A percentile compares a stretch with the other conserved stretches of the same genome.
phyloP scores from a whole-genome alignment of 306 rosid species.

The Lupinus albus region DNA sequence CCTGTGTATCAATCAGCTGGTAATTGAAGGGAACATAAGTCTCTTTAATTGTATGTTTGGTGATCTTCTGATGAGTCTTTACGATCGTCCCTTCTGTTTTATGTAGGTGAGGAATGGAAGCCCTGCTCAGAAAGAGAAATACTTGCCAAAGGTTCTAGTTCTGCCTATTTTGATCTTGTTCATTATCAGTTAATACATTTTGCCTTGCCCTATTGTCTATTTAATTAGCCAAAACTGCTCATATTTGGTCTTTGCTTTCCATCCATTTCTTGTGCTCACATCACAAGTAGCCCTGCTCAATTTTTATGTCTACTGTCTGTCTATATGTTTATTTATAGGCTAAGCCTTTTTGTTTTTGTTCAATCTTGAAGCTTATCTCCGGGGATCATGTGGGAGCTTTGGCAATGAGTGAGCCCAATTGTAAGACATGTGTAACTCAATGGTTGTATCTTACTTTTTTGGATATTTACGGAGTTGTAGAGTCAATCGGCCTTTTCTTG shows the following conservation, averaged over 20 bases:
- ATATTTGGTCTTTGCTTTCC: slow-evolving; percentile 3
- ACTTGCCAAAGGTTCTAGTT: slow-evolving; percentile 81
- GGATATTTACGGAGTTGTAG: slow-evolving; percentile 9
- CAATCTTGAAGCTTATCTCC: slow-evolving; percentile 70
- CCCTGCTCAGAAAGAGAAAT: slow-evolving; percentile 71
- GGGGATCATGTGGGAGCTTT: slow-evolving; percentile 98
- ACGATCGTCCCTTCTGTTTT: slow-evolving; percentile 25
- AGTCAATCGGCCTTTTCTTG: slow-evolving; percentile 36
- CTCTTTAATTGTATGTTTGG: slow-evolving; percentile 33
- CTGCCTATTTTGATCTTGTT: slow-evolving; percentile 30
- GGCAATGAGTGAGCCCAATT: slow-evolving; percentile 97
- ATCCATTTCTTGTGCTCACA: neutral
- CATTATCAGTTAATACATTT: slow-evolving; percentile 24
- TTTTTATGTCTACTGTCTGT: neutral
- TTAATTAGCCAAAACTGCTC: slow-evolving; percentile 32
- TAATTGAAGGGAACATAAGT: slow-evolving; percentile 42
- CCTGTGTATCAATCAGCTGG: slow-evolving; percentile 94
- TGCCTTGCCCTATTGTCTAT: slow-evolving; percentile 23
- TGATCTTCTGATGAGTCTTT: slow-evolving; percentile 30
- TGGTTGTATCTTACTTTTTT: slow-evolving; percentile 24
- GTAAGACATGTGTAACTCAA: slow-evolving; percentile 50
- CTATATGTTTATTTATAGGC: slow-evolving; percentile 13
- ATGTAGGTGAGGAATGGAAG: slow-evolving; percentile 87
- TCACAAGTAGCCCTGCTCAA: too few relatives aligned
- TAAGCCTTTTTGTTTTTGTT: slow-evolving; percentile 34